Base-by-base conservation (phyloP, 1,284 basidiomycete genomes). In the Fomitopsis schrenkii region DNA sequence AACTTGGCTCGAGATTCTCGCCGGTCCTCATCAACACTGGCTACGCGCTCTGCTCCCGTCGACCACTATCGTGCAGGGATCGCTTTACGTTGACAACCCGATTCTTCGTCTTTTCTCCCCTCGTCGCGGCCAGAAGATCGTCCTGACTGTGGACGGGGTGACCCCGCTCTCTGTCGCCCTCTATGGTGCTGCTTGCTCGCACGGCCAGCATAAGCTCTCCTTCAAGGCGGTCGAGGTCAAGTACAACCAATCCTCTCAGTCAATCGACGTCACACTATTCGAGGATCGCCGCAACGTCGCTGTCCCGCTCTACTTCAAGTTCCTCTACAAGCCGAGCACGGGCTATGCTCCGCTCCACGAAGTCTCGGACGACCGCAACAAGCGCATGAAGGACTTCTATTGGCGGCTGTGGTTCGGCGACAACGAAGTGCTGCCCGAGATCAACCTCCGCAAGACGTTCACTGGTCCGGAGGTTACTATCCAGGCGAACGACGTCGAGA, bases 391-490 rank as follows among this genome's bases (percentile, higher is more conserved):
- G 80, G 85, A 90, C 68, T 96, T 96, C 74, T 97, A 98, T 81
- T 98, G 96, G 96, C 89, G 89, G 72, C 78, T 98, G 40, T 98
- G 96, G 96, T 96, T 95, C 73, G 93, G 95, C 52, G 93, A 94
- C 71, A 82, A 93, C 65, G 85, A 89, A 67, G 75, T 75, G 3
- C 82, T 96, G 41, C 93, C 94, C 26, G 74, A 83, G 17, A 87
- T 98, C 66, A 82, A 88, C 66, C 80, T 96, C 58, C 84, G 84
- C 63, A 85, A 94, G 67, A 87, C 84, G 14, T 96, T 97, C 77
- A 84, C 85, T 60, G 91, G 94, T 40, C 94, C 93, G 1, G 87
- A 93, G 72, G 90, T 94, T 62, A 84, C 82, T 12, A 91, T 97
- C 72, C 83, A 91, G 58, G 86, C 90, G 22, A 73, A 75, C 2